Base-by-base conservation (phyloP, 2,329 filamentous ascomycete species). In the Ceratocystis variospora region DNA sequence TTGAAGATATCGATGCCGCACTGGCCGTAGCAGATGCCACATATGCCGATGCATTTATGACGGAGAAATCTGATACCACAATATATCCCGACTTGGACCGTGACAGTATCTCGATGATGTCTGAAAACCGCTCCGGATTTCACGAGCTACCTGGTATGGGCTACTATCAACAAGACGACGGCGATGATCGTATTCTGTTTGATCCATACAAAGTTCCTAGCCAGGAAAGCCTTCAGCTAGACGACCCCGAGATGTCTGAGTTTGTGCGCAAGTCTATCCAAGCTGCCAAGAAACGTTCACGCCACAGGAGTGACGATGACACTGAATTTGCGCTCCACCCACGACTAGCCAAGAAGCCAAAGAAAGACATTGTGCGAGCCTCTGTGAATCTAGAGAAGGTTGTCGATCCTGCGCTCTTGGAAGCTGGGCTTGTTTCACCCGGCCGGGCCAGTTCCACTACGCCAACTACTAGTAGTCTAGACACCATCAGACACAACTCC, bases 81-180 rank as follows among this genome's bases (percentile, higher is more conserved):
- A n/a, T 74, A 1, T 81, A 81, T 69, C 80, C 81, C 0, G 81
- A 83, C 67, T 79, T 80, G 5, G 75, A 78, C n/a, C 71, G 76
- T 45, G 72, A 79, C 46, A 75, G 74, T 50, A 76, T 75, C n/a
- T 79, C 62, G 4, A 63, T 67, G n/a, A 28, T 61, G 19, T 45
- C 55, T 15, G 53, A 53, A 17, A 41, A 63, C 10, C 61, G 45
- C 2, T 12, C 80, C 63, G 76, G 80, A 41, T 80, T 79, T 72
- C 75, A 84, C 69, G 63, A 66, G n/a, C 44, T 68, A 28, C 53
- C 67, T 8, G 83, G 83, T 17, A 80, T 83, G 76, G 82, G 81
- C 8, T 85, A 84, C 72, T 85, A 84, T 71, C 79, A 84, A 66
- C 81, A 83, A 70, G 81, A 83, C 68, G 80, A 83, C 69, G 78